Base-by-base conservation (phyloP, 768 basidiomycete species). In the Leucogyrophana mollusca region DNA sequence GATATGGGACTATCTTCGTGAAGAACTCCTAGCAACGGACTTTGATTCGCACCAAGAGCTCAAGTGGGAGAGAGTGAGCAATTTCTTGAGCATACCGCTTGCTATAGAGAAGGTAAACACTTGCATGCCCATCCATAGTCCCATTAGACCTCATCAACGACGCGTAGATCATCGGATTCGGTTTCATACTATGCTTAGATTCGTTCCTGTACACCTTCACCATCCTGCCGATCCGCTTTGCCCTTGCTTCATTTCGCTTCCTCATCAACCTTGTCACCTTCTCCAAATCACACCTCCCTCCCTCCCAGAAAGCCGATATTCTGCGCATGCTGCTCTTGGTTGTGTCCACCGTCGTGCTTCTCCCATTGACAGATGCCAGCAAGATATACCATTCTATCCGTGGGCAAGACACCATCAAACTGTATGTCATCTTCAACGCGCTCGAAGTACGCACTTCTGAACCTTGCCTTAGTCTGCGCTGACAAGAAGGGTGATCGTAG, bases 351-450 rank as follows among this genome's bases (percentile, higher is more conserved):
- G 53, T 82, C 14, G 76, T 94, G 17, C 73, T 97, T 4, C 76
- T 83, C 25, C 85, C 88, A 2, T 75, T 94, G 33, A 94, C 94
- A 6, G 95, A 99, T 60, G 89, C 93, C 9, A 95, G 93, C 67
- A 94, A 94, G 72, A 95, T 99, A 55, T 99, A 99, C 57, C 96
- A 99, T 59, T 87, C 87, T 13, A 97, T 99, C 45, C 84, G 96
- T 17, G 95, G 94, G 0, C 96, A 98, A 66, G 96, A 99, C 56
- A 96, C 93, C 2, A 95, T 99, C 71, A 99, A 98, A 70, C 69
- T 99, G 40, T 98, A 98, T 70, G 96, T 99, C 49, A 95, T 99
- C 41, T 99, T 97, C 70, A 98, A 97, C 65, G 94, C 94, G 9
- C 76, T 99, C 6, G 96, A 99, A 79, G 95, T 95, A 65, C 47